Base-by-base conservation (phyloP, 2,329 filamentous ascomycete species). In the Fusarium zealandicum region DNA sequence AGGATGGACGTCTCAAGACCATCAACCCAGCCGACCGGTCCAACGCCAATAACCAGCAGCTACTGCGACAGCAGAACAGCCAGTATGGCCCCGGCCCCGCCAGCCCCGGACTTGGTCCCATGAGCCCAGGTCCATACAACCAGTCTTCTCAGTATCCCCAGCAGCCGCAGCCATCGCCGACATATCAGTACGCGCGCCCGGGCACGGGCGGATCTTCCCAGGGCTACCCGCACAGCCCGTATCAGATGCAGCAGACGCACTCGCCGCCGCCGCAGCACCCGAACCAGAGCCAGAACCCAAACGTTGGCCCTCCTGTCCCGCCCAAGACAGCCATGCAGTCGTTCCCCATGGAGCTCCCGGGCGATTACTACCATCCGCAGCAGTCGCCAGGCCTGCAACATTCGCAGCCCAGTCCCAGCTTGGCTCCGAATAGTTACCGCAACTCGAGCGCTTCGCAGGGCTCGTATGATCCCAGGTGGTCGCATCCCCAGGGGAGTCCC, bases 1-100 rank as follows among this genome's bases (percentile, higher is more conserved):
- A 88, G 63, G 77, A 87, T 57, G 86, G 86, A 39, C 82, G 76
- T 65, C 76, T 89, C 54, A 84, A 78, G 73, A 89, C 86, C 0
- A 69, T 84, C 60, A 80, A 83, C 64, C 81, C 80, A 6, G 79
- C 78, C 59, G 80, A 83, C 64, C 74, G 79, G 8, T 77, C 79
- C n/a, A 68, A 68, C 49, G 63, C 66, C 6, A 31, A 44, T 13
- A 45, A 40, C 28, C 61, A 59, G 20, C 66, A 79, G 7, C 73
- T 76, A 4, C 70, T 79, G 2, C 75, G 77, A 10, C 61, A 70
- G 5, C 76, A 50, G 16, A 33, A 45, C 46, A 18, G 39, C 1
- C 46, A 51, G 5, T 51, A 37, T n/a, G 33, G 27, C 22, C 54
- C 54, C 6, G 57, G 31, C 5, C 41, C 25, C 25, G 10, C 28